Evolutionary conservation across 805 yeast species (phyloP), one percentile per base, ranked within the genome.

Genomic region (Sungouiella thailandica): DNA sequence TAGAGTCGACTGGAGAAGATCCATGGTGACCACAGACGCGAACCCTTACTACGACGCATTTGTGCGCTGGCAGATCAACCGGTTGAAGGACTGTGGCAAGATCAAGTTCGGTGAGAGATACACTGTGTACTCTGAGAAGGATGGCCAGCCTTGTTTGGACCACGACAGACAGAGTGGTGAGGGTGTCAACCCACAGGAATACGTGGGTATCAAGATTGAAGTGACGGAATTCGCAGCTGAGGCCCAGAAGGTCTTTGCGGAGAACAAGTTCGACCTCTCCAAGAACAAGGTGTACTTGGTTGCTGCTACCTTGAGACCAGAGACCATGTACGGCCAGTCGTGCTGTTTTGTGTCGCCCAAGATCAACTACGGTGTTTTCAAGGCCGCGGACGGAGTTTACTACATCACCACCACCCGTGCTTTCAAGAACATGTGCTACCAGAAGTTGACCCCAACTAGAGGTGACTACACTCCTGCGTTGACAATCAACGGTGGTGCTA

Each of bases 131-230:
- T 89, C 97, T 26, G 95, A 88, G 58, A 90, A 85, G 67, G 98
- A 93, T 65, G 97, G 97, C 46, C 98, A 93, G 72, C 94, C 98
- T 25, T 93, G 98, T 73, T 89, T 93, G 90, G 98, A 93, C 64
- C 98, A 93, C 63, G 98, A 93, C 65, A 82, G 98, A 73, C 83
- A 76, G 62, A 77, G 90, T 31, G 98, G 98, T 58, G 98, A 93
- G 69, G 97, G 94, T 62, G 93, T 93, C 28, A 75, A 81, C 47
- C 97, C 98, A 26, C 97, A 93, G 67, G 98, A 93, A 63, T 93
- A 93, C 63, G 79, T 86, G 22, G 97, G 89, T 49, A 78, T 93
- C 58, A 93, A 93, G 74, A 90, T 93, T 53, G 68, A 76, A 58
- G 72, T 82, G 29, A 60, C 70, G 17, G 82, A 79, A 46, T 76